phyloP scores from a whole-genome alignment of 2,329 filamentous ascomycete species.

The Coleophoma eucalyptorum region DNA sequence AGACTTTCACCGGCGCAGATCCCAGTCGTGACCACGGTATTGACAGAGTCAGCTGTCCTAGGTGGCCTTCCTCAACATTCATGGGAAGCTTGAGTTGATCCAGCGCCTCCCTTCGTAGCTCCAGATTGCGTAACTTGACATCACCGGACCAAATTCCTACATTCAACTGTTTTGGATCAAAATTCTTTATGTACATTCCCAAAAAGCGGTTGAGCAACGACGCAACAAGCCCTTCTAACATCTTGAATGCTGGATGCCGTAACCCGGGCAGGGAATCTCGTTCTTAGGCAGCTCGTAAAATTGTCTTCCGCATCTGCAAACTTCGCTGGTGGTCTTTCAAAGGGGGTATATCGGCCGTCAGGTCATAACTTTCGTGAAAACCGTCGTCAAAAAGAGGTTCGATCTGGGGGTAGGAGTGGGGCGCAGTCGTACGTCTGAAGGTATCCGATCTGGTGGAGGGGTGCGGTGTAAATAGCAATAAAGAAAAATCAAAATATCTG shows the following conservation, averaged over 20 bases:
- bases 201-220: conserved; percentile 98
- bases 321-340: background rate
- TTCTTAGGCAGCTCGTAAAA: conserved; percentile 3
- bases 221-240: conserved; percentile 96
- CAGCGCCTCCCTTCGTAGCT: conserved; percentile 89
- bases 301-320: background rate
- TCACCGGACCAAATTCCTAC: conserved; percentile 99
- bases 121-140: conserved; percentile 89
- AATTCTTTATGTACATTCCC: conserved; percentile 99
- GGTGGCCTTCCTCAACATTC: conserved; percentile 92
- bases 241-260: conserved; percentile 62
- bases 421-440: background rate
- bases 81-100: conserved; percentile 96
- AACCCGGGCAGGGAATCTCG: conserved; percentile 61
- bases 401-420: background rate
- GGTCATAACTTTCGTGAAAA: background rate
- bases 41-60: conserved; percentile 84
- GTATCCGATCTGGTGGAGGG: too few relatives aligned
- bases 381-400: background rate
- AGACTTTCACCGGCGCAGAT: conserved; percentile 89
- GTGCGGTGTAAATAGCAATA: too few relatives aligned
- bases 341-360: background rate
- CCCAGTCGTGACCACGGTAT: conserved; percentile 98
- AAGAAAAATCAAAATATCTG: too few relatives aligned
- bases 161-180: conserved; percentile 95